Evolutionary conservation across 1,139 yeast species (phyloP).

Genomic region (Yamadazyma epiphylla): DNA sequence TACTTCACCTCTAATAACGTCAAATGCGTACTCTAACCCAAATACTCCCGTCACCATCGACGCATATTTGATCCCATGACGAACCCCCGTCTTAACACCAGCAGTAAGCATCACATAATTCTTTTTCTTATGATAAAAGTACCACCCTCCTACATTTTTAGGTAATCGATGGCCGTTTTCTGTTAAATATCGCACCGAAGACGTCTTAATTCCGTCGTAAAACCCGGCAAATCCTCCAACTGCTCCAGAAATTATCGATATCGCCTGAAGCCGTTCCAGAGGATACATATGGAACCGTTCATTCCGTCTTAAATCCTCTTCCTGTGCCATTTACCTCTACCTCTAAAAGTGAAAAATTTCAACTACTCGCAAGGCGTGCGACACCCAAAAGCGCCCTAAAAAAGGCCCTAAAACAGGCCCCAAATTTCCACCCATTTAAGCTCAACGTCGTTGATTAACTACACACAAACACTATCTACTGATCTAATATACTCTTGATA

Average conservation of each 20-base stretch:
- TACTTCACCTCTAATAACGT: slow-evolving; percentile 41
- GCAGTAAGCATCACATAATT: slow-evolving; percentile 66
- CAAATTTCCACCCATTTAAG: too few species aligned
- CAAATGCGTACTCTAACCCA: slow-evolving; percentile 60
- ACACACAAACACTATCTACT: too few species aligned
- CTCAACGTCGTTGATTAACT: too few species aligned
- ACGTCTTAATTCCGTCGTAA: slow-evolving; percentile 52
- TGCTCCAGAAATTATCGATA: slow-evolving; percentile 37
- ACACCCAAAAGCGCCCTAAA: too few species aligned
- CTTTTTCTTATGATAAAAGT: slow-evolving; percentile 81
- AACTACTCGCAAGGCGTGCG: too few species aligned
- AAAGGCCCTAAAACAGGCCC: too few species aligned
- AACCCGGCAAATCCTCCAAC: slow-evolving; percentile 66
- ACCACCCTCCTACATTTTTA: slow-evolving; percentile 80
- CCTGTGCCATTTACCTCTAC: too few species aligned
- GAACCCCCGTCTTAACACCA: slow-evolving; percentile 46
- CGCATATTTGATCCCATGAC: slow-evolving; percentile 43
- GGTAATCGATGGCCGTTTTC: slow-evolving; percentile 85
- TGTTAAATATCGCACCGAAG: slow-evolving; percentile 64
- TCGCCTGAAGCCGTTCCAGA: slow-evolving; percentile 28
- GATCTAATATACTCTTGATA: slow-evolving; percentile 90
- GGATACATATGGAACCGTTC: slow-evolving; percentile 44
- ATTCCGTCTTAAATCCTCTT: slow-evolving; percentile 15
- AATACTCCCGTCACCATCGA: slow-evolving; percentile 50
- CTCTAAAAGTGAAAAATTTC: too few species aligned